Percentiles rank a stretch among this genome's conserved stretches.
Evolutionary conservation across 495 filamentous ascomycete species (phyloP).

Genomic region (Hypoxylon lienhwacheense): DNA sequence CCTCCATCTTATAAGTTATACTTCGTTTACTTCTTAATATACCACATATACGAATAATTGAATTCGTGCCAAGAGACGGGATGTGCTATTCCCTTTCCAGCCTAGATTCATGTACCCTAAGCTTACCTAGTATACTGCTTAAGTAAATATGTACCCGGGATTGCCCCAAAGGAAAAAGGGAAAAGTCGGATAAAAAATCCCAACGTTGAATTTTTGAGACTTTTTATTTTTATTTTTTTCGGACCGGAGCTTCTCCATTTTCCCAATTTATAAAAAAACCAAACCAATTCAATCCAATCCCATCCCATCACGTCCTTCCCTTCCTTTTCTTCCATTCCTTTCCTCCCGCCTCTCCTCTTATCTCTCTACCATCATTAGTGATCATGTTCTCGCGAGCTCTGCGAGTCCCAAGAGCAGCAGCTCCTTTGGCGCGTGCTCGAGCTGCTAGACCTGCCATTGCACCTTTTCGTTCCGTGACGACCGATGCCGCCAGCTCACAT

Average conservation of each 20-base stretch:
- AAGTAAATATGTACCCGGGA: neutral
- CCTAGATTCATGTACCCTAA: constrained; percentile 21
- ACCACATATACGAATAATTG: too few species aligned
- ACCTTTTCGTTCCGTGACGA: constrained; percentile 77
- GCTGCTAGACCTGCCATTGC: constrained; percentile 49
- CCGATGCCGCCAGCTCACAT: constrained; percentile 88
- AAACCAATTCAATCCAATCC: constrained; percentile 14
- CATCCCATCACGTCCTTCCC: neutral
- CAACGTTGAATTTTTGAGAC: constrained; percentile 38
- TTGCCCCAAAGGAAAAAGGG: constrained; percentile 31
- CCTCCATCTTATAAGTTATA: too few species aligned
- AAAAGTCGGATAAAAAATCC: constrained; percentile 38
- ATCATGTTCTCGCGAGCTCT: constrained; percentile 59
- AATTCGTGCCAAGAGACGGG: constrained; percentile 1
- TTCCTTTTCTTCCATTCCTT: constrained; percentile 2
- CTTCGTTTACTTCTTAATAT: neutral
- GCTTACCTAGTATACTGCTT: constrained; percentile 18
- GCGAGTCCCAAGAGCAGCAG: constrained; percentile 48
- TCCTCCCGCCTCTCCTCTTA: neutral
- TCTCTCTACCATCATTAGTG: neutral
- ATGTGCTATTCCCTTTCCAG: constrained; percentile 10
- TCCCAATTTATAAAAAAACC: constrained; percentile 5
- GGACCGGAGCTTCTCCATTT: constrained; percentile 33
- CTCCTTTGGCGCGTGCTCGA: constrained; percentile 45
- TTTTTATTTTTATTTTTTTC: too few species aligned